Evolutionary conservation across 139 green algal species (phyloP), one percentile per base, ranked within the genome.

Genomic region (Chlorella sp.): DNA sequence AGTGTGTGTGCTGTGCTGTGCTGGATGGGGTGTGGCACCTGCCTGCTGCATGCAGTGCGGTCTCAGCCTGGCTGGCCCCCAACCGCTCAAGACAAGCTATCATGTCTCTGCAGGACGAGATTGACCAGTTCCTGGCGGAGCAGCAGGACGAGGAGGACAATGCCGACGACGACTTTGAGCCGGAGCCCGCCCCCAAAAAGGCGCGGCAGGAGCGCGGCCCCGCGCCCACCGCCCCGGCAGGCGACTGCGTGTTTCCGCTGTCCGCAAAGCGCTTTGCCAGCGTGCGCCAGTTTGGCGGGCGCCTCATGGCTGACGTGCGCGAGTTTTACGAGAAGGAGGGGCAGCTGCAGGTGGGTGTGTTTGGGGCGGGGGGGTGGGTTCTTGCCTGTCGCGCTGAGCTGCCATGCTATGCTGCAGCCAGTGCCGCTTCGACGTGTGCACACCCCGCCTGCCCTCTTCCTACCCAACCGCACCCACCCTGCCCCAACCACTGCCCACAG

Each of bases 291-390:
- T 92, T 84, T 60, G 85, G 81, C 54, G 76, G 80, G 36, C 86
- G 82, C 19, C 38, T 32, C 58, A 73, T 90, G 38, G 85, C 88
- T 19, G 87, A 94, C 67, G 64, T 95, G 62, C 68, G 92, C 40
- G 86, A 93, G 58, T 94, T 80, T 46, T 95, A 94, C 43, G 76
- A 90, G 8, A 92, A 95, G 87, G 85, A 88, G 20, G 60, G 64
- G 3, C 17, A 17, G 28, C 60, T 83, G 58, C 56, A 68, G 76
- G 76, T 70, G 54, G 19, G 76, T n/a, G 17, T 34, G 65, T 14
- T 43, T 9, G n/a, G 7, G n/a, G 11, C n/a, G 30, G 65, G 1
- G 65, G 19, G 32, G 30, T 13, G 64, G 24, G 4, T 13, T 17
- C 3, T 17, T 70, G 64, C 30, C 16, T 28, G 9, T 65, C 56